Evolutionary conservation across 2,329 filamentous ascomycete genomes (phyloP).

Genomic region (Hysterium pulicare): DNA sequence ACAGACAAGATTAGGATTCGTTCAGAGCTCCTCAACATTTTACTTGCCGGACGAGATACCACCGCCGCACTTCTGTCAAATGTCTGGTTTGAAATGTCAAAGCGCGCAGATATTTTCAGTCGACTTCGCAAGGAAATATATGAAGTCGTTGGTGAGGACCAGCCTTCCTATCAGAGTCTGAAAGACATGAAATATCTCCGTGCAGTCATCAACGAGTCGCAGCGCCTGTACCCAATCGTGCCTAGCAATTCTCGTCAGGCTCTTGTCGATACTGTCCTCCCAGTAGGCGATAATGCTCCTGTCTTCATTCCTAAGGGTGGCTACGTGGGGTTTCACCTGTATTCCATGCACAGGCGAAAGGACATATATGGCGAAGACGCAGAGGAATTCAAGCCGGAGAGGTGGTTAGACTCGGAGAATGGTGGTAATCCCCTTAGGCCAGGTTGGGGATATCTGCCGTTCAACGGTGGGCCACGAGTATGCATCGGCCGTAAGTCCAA

Average conservation of each 20-base stretch:
- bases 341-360: slow-evolving; percentile 16
- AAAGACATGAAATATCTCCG: slow-evolving; percentile 29
- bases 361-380: slow-evolving; percentile 23
- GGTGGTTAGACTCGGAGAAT: slow-evolving; percentile 18
- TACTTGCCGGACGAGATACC: slow-evolving; percentile 35
- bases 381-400: slow-evolving; percentile 19
- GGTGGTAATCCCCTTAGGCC: slow-evolving; percentile 5
- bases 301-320: slow-evolving; percentile 26
- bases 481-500: slow-evolving; percentile 7
- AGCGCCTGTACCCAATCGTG: slow-evolving; percentile 30
- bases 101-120: slow-evolving; percentile 30
- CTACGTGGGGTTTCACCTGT: slow-evolving; percentile 9
- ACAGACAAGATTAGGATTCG: slow-evolving; percentile 22
- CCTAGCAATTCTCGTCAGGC: slow-evolving; percentile 28
- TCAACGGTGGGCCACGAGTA: slow-evolving; percentile 14
- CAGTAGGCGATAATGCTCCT: slow-evolving; percentile 20
- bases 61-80: slow-evolving; percentile 28
- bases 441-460: slow-evolving; percentile 13
- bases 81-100: slow-evolving; percentile 34
- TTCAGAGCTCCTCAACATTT: slow-evolving; percentile 30
- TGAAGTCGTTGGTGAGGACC: slow-evolving; percentile 4
- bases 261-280: slow-evolving; percentile 23
- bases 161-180: slow-evolving; percentile 23
- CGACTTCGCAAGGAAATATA: slow-evolving; percentile 34
- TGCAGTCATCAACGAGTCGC: slow-evolving; percentile 27